Base-by-base conservation (phyloP, 2,329 filamentous ascomycete genomes). In the Pestalotiopsis sp. region DNA sequence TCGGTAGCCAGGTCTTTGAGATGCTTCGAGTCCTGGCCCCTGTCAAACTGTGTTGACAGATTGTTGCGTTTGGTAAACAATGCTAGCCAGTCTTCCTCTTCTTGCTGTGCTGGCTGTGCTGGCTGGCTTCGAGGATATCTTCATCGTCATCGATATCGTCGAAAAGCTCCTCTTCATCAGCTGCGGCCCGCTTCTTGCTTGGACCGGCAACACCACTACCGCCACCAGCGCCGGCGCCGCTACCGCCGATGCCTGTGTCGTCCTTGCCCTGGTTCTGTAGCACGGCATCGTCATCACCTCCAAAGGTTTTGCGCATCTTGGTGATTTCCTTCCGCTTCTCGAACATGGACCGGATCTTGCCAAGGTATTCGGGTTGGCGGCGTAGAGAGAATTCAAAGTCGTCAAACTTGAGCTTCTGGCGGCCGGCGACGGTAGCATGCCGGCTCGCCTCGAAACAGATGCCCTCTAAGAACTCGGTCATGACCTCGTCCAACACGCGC, bases 391-490 rank as follows among this genome's bases (percentile, higher is more conserved):
- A 99, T 77, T 97, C 94, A 83, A 99, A 97, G 81, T 99, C 96
- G 77, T 98, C 95, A 76, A 97, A 93, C 80, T 99, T 99, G 82
- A 99, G 94, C 83, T 99, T 99, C 76, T 97, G 93, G 1, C 96
- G 92, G 0, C 94, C 92, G 2, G 93, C 91, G 80, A 97, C 93
- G 79, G 93, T 91, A 0, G 96, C 96, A 66, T 92, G 91, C 59
- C 93, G 90, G 4, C 94, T 93, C 3, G 96, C 95, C 77, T 94
- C 92, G 83, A 97, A 96, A 81, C 93, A 95, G 67, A 96, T 91
- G 79, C 96, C 94, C 78, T 97, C 94, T 79, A 98, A 93, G 85
- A 97, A 98, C 84, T 98, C 96, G 71, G 95, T 97, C 70, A 97
- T 90, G 74, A 98, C 95, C 82, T 98, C 95, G 84, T 98, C 96